phyloP scores from a whole-genome alignment of 1,139 yeast species.

The Yamadazyma mexicana region DNA sequence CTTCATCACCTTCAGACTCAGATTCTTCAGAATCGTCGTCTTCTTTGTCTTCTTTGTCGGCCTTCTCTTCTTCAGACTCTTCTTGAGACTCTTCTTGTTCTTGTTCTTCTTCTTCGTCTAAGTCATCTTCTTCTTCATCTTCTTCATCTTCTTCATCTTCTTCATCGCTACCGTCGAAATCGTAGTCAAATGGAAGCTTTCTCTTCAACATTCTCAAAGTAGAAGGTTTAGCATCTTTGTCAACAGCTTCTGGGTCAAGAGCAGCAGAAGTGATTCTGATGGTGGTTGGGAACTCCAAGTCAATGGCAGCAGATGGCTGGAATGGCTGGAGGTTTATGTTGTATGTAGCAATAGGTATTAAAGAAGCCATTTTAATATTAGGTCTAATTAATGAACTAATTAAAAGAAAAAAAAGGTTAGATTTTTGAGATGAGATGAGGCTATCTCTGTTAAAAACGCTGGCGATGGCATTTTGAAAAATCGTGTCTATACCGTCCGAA shows the following conservation, averaged over 20 bases:
- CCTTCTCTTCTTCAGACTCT: conserved; percentile 45
- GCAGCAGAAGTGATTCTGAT: conserved; percentile 94
- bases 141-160: conserved; percentile 51
- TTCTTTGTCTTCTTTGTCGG: conserved; percentile 50
- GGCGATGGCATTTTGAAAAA: background rate
- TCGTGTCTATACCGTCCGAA: background rate
- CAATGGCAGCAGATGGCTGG: conserved; percentile 81
- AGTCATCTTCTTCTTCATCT: conserved; percentile 32
- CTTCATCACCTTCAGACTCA: conserved; percentile 59
- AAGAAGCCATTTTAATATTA: conserved; percentile 50
- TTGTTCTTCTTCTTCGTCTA: conserved; percentile 22
- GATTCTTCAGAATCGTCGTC: conserved; percentile 13
- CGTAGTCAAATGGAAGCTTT: conserved; percentile 50
- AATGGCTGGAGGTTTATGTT: conserved; percentile 85
- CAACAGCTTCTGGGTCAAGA: conserved; percentile 80
- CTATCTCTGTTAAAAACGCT: background rate
- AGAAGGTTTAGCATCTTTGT: conserved; percentile 82
- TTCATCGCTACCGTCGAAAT: conserved; percentile 49
- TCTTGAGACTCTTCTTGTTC: conserved; percentile 30
- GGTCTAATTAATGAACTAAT: conserved; percentile 10
- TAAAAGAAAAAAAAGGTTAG: conserved; percentile 12
- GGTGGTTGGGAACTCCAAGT: conserved; percentile 83
- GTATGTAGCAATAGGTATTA: conserved; percentile 83
- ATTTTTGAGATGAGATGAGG: conserved; percentile 16
- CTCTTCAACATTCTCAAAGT: conserved; percentile 86